Evolutionary conservation across 495 filamentous ascomycete genomes (phyloP), one percentile per base, ranked within the genome.

Genomic region (Trichoderma asperelloides): DNA sequence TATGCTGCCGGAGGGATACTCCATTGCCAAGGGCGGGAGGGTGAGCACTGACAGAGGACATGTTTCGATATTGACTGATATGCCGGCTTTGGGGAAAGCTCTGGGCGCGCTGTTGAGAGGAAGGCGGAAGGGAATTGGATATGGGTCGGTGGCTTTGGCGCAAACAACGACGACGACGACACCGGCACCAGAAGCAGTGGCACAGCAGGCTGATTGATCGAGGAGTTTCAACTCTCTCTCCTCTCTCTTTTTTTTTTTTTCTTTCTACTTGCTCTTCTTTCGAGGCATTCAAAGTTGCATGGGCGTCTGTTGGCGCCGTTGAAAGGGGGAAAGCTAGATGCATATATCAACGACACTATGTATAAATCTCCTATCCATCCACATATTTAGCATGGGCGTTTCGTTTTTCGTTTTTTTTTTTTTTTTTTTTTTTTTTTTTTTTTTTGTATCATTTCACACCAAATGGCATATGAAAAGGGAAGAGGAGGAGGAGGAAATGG

Each of bases 1-100:
- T 0, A 95, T 96, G 93, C 73, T 96, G 68, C 93, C 94, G 1
- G 76, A 80, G 7, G 93, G 93, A 0, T 98, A 97, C 73, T 82
- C 81, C 64, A 78, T 88, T 65, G 89, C 86, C 2, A 84, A 80
- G 67, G 86, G 87, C 33, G 93, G 92, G 0, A 80, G 89, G 62
- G 85, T 97, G 13, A 88, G 84, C 66, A 92, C 87, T 67, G 92
- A 96, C 45, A 78, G 92, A 2, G 93, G 94, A 0, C 94, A 98
- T 80, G 87, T 97, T 25, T 89, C 88, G 4, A 78, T 97, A 69
- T 72, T 97, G 39, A 93, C 93, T 0, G 94, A 98, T 80, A 75
- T 97, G 66, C 87, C 90, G 70, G 91, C 86, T 0, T 88, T 96
- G 0, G 94, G 93, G 0, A 84, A 81, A 72, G 92, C 89, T 73